Evolutionary conservation across 2,329 filamentous ascomycete species (phyloP).

Genomic region (Fusarium continuum): DNA sequence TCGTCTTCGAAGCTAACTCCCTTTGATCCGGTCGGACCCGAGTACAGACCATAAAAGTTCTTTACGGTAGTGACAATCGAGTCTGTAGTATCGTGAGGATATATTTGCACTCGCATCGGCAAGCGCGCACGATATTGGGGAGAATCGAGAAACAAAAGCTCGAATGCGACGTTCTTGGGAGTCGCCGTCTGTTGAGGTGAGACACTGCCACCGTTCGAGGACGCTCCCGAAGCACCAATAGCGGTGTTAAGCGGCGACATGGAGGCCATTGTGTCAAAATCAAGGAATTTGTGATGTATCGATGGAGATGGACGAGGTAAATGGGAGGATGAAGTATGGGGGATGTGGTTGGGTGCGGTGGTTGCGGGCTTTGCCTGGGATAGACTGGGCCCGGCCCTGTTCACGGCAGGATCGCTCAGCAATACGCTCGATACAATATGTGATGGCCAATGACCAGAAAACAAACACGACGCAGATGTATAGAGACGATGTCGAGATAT

Average conservation of each 20-base stretch:
- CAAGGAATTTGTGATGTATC: conserved; percentile 40
- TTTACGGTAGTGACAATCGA: conserved; percentile 98
- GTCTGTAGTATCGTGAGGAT: conserved; percentile 93
- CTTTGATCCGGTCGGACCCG: conserved; percentile 72
- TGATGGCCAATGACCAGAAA: conserved; percentile 40
- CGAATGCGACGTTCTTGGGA: conserved; percentile 82
- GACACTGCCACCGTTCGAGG: conserved; percentile 55
- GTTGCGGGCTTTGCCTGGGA: conserved; percentile 49
- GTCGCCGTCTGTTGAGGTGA: conserved; percentile 59
- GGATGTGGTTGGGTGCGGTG: conserved; percentile 38
- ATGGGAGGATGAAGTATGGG: conserved; percentile 29
- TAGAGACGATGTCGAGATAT: conserved; percentile 26
- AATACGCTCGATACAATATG: conserved; percentile 39
- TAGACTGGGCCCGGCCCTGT: conserved; percentile 40
- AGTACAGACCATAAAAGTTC: conserved; percentile 98
- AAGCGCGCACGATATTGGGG: conserved; percentile 77
- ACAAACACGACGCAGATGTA: conserved; percentile 26
- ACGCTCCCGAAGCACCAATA: conserved; percentile 47
- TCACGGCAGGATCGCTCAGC: conserved; percentile 44
- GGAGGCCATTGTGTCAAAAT: conserved; percentile 55
- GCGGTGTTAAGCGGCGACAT: conserved; percentile 55
- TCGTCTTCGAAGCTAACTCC: conserved; percentile 97
- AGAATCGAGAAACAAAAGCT: conserved; percentile 74
- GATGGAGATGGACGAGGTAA: conserved; percentile 36
- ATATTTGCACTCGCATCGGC: conserved; percentile 90